Percentiles rank a stretch among this genome's conserved stretches.
Conservation (phyloP, 2,329 filamentous ascomycete genomes). For the Trichoderma cornu-damae region DNA sequence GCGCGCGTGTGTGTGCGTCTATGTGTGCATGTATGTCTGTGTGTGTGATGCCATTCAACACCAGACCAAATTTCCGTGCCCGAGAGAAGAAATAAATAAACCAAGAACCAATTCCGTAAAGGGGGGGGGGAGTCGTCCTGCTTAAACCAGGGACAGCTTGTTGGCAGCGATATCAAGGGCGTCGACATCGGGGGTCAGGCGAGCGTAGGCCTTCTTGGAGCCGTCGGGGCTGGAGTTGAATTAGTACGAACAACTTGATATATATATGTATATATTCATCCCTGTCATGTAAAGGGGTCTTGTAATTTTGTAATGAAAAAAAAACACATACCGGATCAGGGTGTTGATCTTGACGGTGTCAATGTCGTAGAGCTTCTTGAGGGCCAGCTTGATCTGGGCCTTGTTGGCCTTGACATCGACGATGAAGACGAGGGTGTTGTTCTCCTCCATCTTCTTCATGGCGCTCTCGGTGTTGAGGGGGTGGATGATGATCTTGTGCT, state of each 20-base stretch:
- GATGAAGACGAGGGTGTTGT: slow-evolving; percentile 99
- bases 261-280: too few relatives aligned
- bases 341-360: slow-evolving; percentile 99
- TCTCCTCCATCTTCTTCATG: slow-evolving; percentile 99
- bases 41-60: too few relatives aligned
- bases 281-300: neutral
- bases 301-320: too few relatives aligned
- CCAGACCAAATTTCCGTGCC: slow-evolving; percentile 38
- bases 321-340: slow-evolving; percentile 71
- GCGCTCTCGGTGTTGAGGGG: slow-evolving; percentile 99
- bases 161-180: slow-evolving; percentile 98
- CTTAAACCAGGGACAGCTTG: slow-evolving; percentile 96
- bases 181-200: slow-evolving; percentile 93
- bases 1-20: neutral
- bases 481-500: slow-evolving; percentile 96
- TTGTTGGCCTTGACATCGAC: slow-evolving; percentile 98
- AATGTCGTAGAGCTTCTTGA: slow-evolving; percentile 99
- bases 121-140: neutral
- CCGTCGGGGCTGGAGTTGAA: slow-evolving; percentile 75
- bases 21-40: neutral
- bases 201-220: slow-evolving; percentile 97
- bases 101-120: neutral
- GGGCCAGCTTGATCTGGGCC: slow-evolving; percentile 95
- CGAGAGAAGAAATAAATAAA: slow-evolving; percentile 27
- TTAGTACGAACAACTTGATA: neutral